Conservation (phyloP, 306 rosid species). For the Fragaria ananassa region DNA sequence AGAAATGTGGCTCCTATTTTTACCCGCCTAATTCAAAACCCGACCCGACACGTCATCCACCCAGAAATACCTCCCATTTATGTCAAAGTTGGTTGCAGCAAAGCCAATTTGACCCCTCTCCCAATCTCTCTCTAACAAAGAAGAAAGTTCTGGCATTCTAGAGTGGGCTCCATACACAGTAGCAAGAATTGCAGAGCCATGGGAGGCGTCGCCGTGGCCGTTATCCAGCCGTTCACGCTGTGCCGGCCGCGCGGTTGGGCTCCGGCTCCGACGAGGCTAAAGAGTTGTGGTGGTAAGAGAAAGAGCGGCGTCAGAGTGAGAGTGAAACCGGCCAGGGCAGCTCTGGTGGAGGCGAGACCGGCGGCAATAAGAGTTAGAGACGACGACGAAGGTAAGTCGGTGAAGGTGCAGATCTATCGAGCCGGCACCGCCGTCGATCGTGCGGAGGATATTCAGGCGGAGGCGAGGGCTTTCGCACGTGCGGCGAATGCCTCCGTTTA, state of each 20-base stretch:
- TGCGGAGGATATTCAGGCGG: slow-evolving; percentile 67
- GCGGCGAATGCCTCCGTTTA: slow-evolving; percentile 61
- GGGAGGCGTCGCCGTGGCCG: slow-evolving; percentile 9
- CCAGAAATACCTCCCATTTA: neutral
- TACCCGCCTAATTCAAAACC: neutral
- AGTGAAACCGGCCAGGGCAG: slow-evolving; percentile 26
- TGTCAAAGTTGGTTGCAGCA: neutral
- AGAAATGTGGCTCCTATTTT: neutral
- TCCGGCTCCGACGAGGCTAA: neutral
- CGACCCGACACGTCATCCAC: neutral
- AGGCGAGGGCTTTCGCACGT: slow-evolving; percentile 71
- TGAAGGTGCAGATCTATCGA: slow-evolving; percentile 9
- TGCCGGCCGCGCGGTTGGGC: slow-evolving; percentile 4
- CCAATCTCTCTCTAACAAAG: neutral
- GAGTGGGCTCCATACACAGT: neutral
- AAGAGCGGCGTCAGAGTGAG: slow-evolving; percentile 11
- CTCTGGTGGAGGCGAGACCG: slow-evolving; percentile 50
- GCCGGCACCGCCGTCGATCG: slow-evolving; percentile 31
- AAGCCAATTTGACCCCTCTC: neutral
- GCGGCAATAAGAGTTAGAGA: slow-evolving; percentile 27
- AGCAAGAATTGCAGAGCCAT: neutral
- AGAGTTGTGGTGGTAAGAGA: neutral
- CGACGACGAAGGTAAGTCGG: slow-evolving; percentile 11
- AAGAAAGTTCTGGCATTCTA: neutral
- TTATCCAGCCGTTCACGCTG: neutral